Evolutionary conservation across 2,329 filamentous ascomycete genomes (phyloP).

Genomic region (Podosphaera xanthii): DNA sequence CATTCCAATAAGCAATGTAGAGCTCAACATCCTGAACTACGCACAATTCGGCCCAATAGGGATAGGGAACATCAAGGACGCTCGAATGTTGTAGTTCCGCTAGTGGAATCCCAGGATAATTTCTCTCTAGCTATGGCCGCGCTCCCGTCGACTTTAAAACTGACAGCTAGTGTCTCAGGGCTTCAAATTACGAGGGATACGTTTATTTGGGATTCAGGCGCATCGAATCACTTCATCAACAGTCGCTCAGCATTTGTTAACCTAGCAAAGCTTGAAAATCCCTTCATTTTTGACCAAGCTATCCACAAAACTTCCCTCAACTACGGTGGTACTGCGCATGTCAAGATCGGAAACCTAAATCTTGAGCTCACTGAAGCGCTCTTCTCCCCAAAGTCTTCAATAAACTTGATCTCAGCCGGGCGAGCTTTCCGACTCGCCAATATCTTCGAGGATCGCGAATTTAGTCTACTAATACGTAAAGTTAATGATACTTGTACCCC

Average conservation of each 20-base stretch:
- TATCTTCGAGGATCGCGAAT: not conserved
- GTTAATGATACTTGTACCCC: not conserved
- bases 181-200: not conserved
- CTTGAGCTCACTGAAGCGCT: not conserved
- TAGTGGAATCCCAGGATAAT: no score
- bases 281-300: not conserved
- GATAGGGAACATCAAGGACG: no score
- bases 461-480: no score
- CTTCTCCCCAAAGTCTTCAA: not conserved
- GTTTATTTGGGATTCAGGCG: not conserved
- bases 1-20: no score
- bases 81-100: no score
- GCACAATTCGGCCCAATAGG: no score
- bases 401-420: not conserved
- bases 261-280: not conserved
- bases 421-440: not conserved
- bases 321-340: not conserved
- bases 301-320: not conserved
- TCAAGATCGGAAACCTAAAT: not conserved
- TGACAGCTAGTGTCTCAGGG: not conserved
- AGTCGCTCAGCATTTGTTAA: not conserved
- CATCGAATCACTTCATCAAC: constrained; percentile 1
- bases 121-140: no score
- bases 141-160: not conserved
- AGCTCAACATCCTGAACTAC: no score